Evolutionary conservation across 1,284 basidiomycete genomes (phyloP).

Genomic region (Stygiomarasmius scandens): DNA sequence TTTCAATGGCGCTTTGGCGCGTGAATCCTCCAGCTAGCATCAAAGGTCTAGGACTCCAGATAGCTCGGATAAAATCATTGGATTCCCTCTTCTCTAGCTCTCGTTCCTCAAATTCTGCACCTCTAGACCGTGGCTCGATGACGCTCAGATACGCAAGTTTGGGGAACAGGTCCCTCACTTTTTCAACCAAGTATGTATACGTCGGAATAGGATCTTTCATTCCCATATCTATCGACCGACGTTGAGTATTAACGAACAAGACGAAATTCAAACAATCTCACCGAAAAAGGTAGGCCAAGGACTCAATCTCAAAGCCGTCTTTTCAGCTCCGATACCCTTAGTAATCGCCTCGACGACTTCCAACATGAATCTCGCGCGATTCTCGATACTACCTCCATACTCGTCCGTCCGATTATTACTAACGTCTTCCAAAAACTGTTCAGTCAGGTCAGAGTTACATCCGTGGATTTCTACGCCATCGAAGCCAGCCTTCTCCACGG

Average conservation of each 20-base stretch:
- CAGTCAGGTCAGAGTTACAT: conserved; percentile 37
- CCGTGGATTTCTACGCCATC: conserved; percentile 41
- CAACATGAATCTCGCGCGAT: conserved; percentile 48
- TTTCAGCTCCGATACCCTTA: conserved; percentile 35
- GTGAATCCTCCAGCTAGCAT: conserved; percentile 39
- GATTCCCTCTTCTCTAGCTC: conserved; percentile 14
- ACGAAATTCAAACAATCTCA: not conserved
- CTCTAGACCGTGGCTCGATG: conserved; percentile 40
- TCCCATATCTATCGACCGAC: conserved; percentile 28
- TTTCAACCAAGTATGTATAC: conserved; percentile 39
- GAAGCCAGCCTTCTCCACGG: conserved; percentile 39
- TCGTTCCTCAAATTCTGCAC: conserved; percentile 9
- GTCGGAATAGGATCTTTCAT: conserved; percentile 38
- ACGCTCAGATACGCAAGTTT: conserved; percentile 57
- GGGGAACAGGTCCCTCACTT: conserved; percentile 35
- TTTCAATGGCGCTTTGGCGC: conserved; percentile 20
- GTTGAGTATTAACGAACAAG: not conserved
- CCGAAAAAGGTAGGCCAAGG: conserved; percentile 40
- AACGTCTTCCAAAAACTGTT: conserved; percentile 41
- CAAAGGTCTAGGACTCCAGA: conserved; percentile 31
- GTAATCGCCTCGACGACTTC: conserved; percentile 44
- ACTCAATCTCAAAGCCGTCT: conserved; percentile 50
- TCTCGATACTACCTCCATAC: conserved; percentile 54
- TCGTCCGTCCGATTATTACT: conserved; percentile 51
- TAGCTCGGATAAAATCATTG: conserved; percentile 30